A percentile compares a stretch with the other conserved stretches of the same genome.
phyloP scores from a whole-genome alignment of 1,284 basidiomycete species.

The Heterobasidion parviporum region DNA sequence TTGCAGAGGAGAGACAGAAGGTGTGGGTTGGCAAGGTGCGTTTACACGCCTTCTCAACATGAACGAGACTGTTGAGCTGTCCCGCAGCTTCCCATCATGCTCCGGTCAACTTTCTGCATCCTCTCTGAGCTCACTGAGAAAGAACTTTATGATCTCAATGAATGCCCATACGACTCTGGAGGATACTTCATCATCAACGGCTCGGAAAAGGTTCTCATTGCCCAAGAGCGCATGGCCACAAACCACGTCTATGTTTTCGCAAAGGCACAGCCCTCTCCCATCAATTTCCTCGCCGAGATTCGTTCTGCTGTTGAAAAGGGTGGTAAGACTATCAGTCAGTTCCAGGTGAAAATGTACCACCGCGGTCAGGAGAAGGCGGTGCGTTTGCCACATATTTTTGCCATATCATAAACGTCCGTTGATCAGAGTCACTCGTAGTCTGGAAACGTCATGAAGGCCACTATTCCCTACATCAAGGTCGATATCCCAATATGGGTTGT shows the following conservation, averaged over 20 bases:
- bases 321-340: slow-evolving; percentile 96
- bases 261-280: slow-evolving; percentile 93
- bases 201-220: slow-evolving; percentile 98
- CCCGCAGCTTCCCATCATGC: slow-evolving; percentile 90
- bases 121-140: slow-evolving; percentile 74
- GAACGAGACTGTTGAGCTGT: not conserved
- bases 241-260: slow-evolving; percentile 99
- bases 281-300: slow-evolving; percentile 95
- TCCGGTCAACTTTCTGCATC: slow-evolving; percentile 93
- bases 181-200: slow-evolving; percentile 99
- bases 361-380: slow-evolving; percentile 82
- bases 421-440: slow-evolving; percentile 33
- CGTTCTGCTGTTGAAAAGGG: slow-evolving; percentile 97
- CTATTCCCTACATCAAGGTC: slow-evolving; percentile 96
- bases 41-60: slow-evolving; percentile 4
- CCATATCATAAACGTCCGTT: not conserved
- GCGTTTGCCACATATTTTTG: slow-evolving; percentile 21
- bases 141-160: slow-evolving; percentile 86
- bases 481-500: slow-evolving; percentile 99
- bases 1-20: slow-evolving; percentile 62
- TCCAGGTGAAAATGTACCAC: slow-evolving; percentile 97
- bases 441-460: slow-evolving; percentile 94
- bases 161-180: slow-evolving; percentile 97
- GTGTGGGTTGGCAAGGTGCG: slow-evolving; percentile 94
- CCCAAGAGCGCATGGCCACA: slow-evolving; percentile 98